phyloP scores from a whole-genome alignment of 73 alveolate genomes.

The Paraurostyla sp. region DNA sequence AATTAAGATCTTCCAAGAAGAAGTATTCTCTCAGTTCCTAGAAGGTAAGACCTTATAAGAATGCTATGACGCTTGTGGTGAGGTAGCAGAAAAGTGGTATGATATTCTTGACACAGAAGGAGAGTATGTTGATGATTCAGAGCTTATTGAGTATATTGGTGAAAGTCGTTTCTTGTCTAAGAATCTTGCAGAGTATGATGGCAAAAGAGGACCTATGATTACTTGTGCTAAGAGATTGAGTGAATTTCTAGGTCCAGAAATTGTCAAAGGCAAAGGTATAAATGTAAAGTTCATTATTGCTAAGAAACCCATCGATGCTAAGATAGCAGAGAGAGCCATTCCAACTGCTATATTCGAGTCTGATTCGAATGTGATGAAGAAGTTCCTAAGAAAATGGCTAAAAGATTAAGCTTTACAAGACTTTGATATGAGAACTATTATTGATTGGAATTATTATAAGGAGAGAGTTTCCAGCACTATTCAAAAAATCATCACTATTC shows the following conservation, averaged over 20 bases:
- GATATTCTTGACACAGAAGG: conserved; percentile 92
- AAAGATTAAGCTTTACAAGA: conserved; percentile 91
- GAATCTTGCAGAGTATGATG: conserved; percentile 93
- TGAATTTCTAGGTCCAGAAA: conserved; percentile 97
- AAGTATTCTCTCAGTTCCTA: conserved; percentile 97
- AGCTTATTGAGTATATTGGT: conserved; percentile 94
- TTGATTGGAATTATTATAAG: conserved; percentile 99
- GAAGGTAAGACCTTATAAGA: conserved; percentile 96
- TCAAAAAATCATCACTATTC: conserved; percentile 77
- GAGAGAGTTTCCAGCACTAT: conserved; percentile 93
- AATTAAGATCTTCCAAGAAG: conserved; percentile 98
- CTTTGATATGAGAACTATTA: conserved; percentile 95
- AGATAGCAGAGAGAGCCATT: conserved; percentile 98
- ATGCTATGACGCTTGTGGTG: conserved; percentile 97
- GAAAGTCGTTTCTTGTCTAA: conserved; percentile 93
- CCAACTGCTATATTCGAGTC: conserved; percentile 97
- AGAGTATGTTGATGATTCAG: conserved; percentile 92
- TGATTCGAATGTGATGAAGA: conserved; percentile 91
- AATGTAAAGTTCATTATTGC: conserved; percentile 96
- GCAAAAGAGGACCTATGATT: conserved; percentile 90
- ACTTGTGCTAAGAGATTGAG: conserved; percentile 99
- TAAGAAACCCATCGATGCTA: conserved; percentile 96
- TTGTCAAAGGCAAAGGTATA: conserved; percentile 96
- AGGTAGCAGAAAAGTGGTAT: conserved; percentile 90
- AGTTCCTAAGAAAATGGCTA: conserved; percentile 96